Evolutionary conservation across 2,329 filamentous ascomycete genomes (phyloP).

Genomic region (Aspergillus sp.): DNA sequence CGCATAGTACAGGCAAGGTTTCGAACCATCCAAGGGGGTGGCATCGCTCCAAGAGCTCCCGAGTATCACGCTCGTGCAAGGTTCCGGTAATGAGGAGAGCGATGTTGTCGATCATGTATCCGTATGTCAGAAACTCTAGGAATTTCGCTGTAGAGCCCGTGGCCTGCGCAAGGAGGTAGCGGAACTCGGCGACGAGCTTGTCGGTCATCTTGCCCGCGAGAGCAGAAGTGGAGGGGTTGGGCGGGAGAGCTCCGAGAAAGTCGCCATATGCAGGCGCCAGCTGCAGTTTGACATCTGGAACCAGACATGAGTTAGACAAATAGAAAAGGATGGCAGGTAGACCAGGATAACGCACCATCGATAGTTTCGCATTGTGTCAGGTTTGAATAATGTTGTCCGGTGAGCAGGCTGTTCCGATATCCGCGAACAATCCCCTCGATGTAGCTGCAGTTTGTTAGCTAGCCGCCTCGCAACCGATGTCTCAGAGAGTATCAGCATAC

Average conservation of each 20-base stretch:
- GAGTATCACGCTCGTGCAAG: slow-evolving; percentile 93
- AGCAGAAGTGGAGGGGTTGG: slow-evolving; percentile 93
- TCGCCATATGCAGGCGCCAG: slow-evolving; percentile 96
- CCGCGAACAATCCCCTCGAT: slow-evolving; percentile 96
- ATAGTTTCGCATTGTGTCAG: slow-evolving; percentile 97
- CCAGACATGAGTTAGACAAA: slow-evolving; percentile 4
- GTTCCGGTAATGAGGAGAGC: slow-evolving; percentile 97
- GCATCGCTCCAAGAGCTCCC: slow-evolving; percentile 91
- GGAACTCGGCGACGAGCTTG: slow-evolving; percentile 96
- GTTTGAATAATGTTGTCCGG: slow-evolving; percentile 87
- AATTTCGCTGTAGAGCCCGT: slow-evolving; percentile 89
- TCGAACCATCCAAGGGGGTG: slow-evolving; percentile 98
- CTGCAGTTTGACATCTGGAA: slow-evolving; percentile 90
- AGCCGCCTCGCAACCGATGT: neutral
- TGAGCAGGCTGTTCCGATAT: slow-evolving; percentile 92
- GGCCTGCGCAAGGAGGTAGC: slow-evolving; percentile 91
- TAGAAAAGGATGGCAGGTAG: neutral
- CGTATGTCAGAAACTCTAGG: slow-evolving; percentile 97
- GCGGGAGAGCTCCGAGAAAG: slow-evolving; percentile 88
- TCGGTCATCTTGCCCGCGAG: slow-evolving; percentile 95
- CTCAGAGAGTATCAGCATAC: slow-evolving; percentile 45
- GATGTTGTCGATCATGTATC: slow-evolving; percentile 99
- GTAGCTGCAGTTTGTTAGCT: slow-evolving; percentile 61
- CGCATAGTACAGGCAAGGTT: slow-evolving; percentile 96
- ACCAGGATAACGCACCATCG: slow-evolving; percentile 64